Conservation (phyloP, 371 early-diverging fungal genomes). For the Mucor circinelloides region DNA sequence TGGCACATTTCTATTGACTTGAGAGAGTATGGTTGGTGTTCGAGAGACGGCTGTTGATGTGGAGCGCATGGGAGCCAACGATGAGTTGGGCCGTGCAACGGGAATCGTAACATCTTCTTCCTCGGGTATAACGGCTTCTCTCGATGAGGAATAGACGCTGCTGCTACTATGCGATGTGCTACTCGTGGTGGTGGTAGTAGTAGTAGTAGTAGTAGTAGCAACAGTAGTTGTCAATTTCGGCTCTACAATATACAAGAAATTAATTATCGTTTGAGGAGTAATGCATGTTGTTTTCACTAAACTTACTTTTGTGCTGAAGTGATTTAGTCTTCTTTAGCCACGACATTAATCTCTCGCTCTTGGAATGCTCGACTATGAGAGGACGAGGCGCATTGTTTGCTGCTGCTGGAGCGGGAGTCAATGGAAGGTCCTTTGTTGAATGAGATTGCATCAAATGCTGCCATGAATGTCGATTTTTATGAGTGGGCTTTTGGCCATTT, state of each 20-base stretch:
- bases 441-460: conserved; percentile 3
- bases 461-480: conserved; percentile 16
- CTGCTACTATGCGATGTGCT: neutral
- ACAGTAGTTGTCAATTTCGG: neutral
- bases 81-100: conserved; percentile 3
- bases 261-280: neutral
- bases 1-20: neutral
- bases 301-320: conserved; percentile 12
- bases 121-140: neutral
- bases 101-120: conserved; percentile 11
- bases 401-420: conserved; percentile 1
- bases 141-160: neutral
- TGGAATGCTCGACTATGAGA: conserved; percentile 8
- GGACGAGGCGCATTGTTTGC: neutral
- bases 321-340: conserved; percentile 24
- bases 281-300: neutral
- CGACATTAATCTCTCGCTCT: conserved; percentile 16
- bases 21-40: neutral
- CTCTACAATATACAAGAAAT: neutral
- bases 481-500: neutral
- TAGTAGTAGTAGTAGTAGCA: neutral
- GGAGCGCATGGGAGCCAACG: neutral
- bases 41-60: neutral
- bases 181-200: neutral
- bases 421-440: neutral